These are phyloP conservation scores for Aeschynomene evenia DNA, from an alignment of 306 rosid species.

Conservation along the genomic window DNA sequence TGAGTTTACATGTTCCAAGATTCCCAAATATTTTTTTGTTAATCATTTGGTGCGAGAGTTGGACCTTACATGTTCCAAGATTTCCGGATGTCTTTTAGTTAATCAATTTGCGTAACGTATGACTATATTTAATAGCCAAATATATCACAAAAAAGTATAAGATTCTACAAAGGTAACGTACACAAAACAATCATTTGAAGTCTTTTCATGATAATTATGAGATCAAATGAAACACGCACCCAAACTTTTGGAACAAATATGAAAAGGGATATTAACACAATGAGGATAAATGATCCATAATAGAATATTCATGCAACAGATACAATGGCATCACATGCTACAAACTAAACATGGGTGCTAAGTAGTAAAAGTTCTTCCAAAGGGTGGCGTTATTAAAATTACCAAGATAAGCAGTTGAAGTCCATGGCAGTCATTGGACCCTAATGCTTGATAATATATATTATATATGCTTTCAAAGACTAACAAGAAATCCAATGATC, in stretches of 20 bases:
- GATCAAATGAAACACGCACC: background rate
- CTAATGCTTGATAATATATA: background rate
- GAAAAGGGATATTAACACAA: background rate
- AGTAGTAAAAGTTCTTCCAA: background rate
- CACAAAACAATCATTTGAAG: background rate
- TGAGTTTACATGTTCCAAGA: background rate
- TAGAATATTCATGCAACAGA: background rate
- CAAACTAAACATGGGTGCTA: background rate
- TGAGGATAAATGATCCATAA: background rate
- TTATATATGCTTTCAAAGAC: constrained; percentile 5
- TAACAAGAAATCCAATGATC: constrained; percentile 20
- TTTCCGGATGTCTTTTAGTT: background rate
- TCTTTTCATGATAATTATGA: background rate
- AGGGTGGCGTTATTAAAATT: background rate
- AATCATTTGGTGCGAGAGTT: no score
- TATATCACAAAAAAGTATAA: constrained; percentile 1
- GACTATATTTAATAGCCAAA: constrained; percentile 1
- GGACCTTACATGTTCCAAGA: background rate
- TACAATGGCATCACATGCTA: background rate
- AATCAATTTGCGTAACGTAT: background rate
- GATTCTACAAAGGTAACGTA: background rate
- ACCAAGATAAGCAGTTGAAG: background rate
- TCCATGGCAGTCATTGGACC: background rate
- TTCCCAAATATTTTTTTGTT: background rate
- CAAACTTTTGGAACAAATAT: background rate